Base-by-base conservation (phyloP, 352 stramenopile genomes). In the Pythium aquatile region DNA sequence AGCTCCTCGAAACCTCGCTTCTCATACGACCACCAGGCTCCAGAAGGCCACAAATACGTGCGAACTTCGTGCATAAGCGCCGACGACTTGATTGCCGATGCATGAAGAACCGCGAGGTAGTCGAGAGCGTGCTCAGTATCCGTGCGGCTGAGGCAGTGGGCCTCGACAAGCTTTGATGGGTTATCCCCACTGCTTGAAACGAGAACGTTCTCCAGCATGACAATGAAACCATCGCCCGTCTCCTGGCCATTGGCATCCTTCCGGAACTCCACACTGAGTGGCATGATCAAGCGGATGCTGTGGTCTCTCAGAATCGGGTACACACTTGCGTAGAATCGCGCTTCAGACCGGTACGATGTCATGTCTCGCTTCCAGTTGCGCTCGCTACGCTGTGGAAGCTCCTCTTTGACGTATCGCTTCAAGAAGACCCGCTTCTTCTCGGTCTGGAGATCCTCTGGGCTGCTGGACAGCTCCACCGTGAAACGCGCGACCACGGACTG, bases 301-400 rank as follows among this genome's bases (percentile, higher is more conserved):
- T 60, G 37, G 24, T 69, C 37, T 13, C 47, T 26, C 14, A 91
- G 57, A 24, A 59, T 65, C 11, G 58, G 60, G 52, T 83, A 74
- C 29, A 80, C 74, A 32, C 69, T 69, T n/a, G 68, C 66, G 64
- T 91, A 91, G 63, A 91, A 88, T 7, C 66, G 75, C 8, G 72
- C 70, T 55, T 91, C 82, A 4, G 69, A 82, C 28, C 68, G 75
- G 62, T 91, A 91, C 3, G 82, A 91, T 17, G 62, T 65, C 28
- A 91, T 56, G 55, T 91, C 80, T 16, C 82, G 75, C 30, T 64
- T 63, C 82, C 82, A 91, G 55, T 88, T 69, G 46, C 69, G 65
- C 14, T 52, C 69, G 0, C 72, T 74, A 29, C 80, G 65, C 24
- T 70, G 24, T 2, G 80, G 70, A 35, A 91, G 72, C 57, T 91